Base-by-base conservation (phyloP, 1,284 basidiomycete species). In the Papiliotrema flavescens region DNA sequence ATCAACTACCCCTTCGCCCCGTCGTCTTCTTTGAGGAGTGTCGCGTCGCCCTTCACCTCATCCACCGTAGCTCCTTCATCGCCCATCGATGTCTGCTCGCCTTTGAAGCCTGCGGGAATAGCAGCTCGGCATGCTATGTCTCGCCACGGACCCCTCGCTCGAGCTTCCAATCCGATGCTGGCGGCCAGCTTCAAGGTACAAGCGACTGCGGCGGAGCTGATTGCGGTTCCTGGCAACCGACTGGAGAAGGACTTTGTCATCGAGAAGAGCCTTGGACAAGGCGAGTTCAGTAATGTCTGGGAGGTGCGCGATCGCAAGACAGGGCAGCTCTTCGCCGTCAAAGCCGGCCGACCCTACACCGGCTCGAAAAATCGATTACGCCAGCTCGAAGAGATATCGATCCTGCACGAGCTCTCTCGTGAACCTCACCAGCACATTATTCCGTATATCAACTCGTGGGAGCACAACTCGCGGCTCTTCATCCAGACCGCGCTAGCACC, bases 401-500 rank as follows among this genome's bases (percentile, higher is more conserved):
- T 95, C 60, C 81, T 98, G 40, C 84, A 87, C 59, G 85, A 89
- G 64, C 81, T 98, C 14, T 83, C 84, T 1, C 73, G 61, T 1
- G 24, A 54, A 1, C 65, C 66, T 35, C 88, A 90, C 77, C 84
- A 84, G 0, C 89, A 93, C 72, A 85, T 98, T 23, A 81, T 98
- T 26, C 82, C 83, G 8, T 93, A 94, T 64, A 80, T 90, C 56
- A 92, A 96, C 76, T 93, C 90, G 54, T 98, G 95, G 95, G 95
- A 98, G 76, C 88, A 98, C 74, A 84, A 86, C 47, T 87, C 89
- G 39, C 82, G 84, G 47, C 80, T 98, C 24, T 95, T 84, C 76
- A 92, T 98, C 62, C 89, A 87, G 65, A 96, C 94, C 2, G 92
- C 95, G 72, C 81, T 98, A 35, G 96, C 91, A 72, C 88, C 89